Evolutionary conservation across 2,329 filamentous ascomycete species (phyloP), one percentile per base, ranked within the genome.

Genomic region (Fusarium vanettenii): DNA sequence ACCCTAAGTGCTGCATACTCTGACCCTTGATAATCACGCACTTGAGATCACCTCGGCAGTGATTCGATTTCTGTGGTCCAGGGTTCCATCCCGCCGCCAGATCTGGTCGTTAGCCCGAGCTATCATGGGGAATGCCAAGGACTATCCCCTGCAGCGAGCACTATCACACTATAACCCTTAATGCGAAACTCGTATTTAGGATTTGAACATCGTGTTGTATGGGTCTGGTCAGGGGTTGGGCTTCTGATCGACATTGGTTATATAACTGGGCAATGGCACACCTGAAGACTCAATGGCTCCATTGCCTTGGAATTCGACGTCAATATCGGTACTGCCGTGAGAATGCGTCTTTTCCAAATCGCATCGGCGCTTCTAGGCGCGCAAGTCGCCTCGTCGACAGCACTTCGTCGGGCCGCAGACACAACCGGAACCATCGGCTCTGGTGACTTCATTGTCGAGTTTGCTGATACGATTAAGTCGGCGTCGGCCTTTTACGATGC

Each of bases 171-270:
- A 43, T 27, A 20, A 18, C 20, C 14, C 16, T 31, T 39, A 43
- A 60, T 43, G 37, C 57, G n/a, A 59, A 60, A 29, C 25, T 60
- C 57, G 57, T 60, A 60, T 60, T 43, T 27, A 16, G 35, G 22
- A 16, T n/a, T 37, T 6, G 56, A 16, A 27, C 20, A 33, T 43
- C 37, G 37, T 60, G 8, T 60, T 27, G 16, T 16, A 60, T 31
- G 37, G 57, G 57, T 31, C 57, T 11, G 37, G 4, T 43, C 57
- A 43, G 57, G 57, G 57, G 57, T 37, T 37, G 22, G 22, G 11
- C 10, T 20, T 25, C 22, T 9, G 57, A 60, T 60, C 57, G 37
- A 41, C 57, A 41, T 41, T 41, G 35, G 16, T 29, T 14, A 41
- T 60, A 43, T 60, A 60, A 41, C 18, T 41, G 56, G 1, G 35